Percentiles rank a stretch among this genome's conserved stretches.
These are phyloP conservation scores for Favolaschia claudopus DNA, from an alignment of 768 basidiomycete genomes.

Conservation along the genomic window DNA sequence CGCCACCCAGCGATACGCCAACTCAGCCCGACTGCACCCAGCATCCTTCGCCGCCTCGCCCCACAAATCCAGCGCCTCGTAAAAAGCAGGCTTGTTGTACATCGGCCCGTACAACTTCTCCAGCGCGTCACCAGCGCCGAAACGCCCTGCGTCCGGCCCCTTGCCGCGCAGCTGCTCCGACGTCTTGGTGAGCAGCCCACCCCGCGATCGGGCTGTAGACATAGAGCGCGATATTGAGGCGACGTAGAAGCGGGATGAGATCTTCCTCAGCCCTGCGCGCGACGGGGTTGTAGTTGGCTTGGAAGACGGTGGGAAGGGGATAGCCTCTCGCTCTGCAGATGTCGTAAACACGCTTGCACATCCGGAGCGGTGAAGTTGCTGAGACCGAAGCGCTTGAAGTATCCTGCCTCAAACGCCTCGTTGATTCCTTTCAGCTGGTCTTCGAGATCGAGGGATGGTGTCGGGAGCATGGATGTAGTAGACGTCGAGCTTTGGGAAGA, in stretches of 20 bases:
- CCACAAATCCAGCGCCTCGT: too few relatives aligned
- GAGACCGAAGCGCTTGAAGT: constrained; percentile 1
- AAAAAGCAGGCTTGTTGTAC: too few relatives aligned
- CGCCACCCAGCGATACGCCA: constrained; percentile 1
- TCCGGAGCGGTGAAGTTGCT: background rate
- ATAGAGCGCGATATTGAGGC: background rate
- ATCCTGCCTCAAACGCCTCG: background rate
- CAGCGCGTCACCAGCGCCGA: background rate
- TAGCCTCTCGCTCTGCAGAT: background rate
- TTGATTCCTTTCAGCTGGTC: background rate
- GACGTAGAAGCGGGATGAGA: background rate
- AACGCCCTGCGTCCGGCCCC: background rate
- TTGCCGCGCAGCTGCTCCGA: background rate
- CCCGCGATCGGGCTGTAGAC: constrained; percentile 3
- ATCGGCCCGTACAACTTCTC: background rate
- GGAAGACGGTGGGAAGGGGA: constrained; percentile 1
- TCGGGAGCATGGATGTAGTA: constrained; percentile 1
- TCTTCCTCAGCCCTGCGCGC: background rate
- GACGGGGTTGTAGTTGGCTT: background rate
- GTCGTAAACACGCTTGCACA: background rate
- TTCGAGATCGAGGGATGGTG: background rate
- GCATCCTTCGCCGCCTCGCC: too few relatives aligned
- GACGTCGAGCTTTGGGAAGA: background rate
- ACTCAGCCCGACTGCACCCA: background rate
- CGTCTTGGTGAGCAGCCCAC: background rate